A percentile compares a stretch with the other conserved stretches of the same genome.
Conservation (phyloP, 805 yeast species). For the Kazachstania kunashirensis region DNA sequence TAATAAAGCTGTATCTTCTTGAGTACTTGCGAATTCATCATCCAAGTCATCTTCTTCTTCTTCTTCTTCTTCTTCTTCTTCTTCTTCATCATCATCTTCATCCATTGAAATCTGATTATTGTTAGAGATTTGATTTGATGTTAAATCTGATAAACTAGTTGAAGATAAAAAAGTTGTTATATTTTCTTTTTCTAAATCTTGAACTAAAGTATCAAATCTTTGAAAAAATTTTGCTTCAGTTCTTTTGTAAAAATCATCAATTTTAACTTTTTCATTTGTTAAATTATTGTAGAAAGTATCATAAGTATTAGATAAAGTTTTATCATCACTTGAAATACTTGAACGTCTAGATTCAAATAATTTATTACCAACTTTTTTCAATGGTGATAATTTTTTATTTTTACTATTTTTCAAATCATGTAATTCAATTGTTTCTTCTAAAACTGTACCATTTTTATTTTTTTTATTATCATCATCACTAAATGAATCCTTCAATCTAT, state of each 20-base stretch:
- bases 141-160: background rate
- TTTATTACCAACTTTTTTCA: conserved; percentile 14
- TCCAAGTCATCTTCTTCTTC: conserved; percentile 30
- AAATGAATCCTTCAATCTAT: background rate
- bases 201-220: conserved; percentile 37
- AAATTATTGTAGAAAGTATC: conserved; percentile 40
- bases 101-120: background rate
- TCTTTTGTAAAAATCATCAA: conserved; percentile 41
- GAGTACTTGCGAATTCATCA: conserved; percentile 30
- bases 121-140: too few relatives aligned
- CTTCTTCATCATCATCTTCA: conserved; percentile 2
- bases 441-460: conserved; percentile 2
- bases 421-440: conserved; percentile 22
- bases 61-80: conserved; percentile 4
- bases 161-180: conserved; percentile 4
- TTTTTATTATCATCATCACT: background rate
- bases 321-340: conserved; percentile 19
- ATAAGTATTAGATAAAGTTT: conserved; percentile 29
- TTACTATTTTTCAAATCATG: conserved; percentile 8
- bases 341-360: conserved; percentile 9
- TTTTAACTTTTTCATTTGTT: conserved; percentile 39
- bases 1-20: conserved; percentile 41
- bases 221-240: conserved; percentile 39
- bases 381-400: conserved; percentile 3
- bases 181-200: conserved; percentile 38